Conservation (phyloP, 345 rosid genomes). For the Eucalyptus pumila region DNA sequence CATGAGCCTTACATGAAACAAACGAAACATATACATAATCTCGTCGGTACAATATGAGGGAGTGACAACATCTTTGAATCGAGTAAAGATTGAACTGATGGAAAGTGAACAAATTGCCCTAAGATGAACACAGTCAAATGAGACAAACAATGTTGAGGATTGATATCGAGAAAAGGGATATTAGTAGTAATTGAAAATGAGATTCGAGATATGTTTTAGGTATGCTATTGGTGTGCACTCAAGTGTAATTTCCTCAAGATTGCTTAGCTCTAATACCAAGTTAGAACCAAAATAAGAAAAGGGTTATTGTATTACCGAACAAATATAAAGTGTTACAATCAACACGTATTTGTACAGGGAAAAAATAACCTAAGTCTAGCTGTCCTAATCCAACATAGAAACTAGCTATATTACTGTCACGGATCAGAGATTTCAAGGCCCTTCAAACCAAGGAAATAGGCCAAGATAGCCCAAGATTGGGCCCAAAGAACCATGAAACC, state of each 20-base stretch:
- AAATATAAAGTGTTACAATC: neutral
- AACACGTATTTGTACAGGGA: neutral
- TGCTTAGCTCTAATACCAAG: neutral
- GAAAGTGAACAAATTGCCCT: neutral
- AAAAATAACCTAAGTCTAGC: neutral
- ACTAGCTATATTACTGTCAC: neutral
- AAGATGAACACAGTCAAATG: neutral
- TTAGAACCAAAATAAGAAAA: neutral
- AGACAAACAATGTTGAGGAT: neutral
- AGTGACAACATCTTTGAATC: neutral
- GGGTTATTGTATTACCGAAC: neutral
- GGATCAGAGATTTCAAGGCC: neutral
- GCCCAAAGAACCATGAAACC: neutral
- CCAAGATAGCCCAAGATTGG: neutral
- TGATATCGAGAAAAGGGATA: neutral
- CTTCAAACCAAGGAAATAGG: neutral
- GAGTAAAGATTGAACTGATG: neutral
- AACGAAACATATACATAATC: neutral
- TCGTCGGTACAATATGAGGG: fast-evolving
- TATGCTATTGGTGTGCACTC: neutral
- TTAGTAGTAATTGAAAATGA: neutral
- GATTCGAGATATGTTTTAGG: neutral
- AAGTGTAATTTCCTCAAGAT: neutral
- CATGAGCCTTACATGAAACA: neutral
- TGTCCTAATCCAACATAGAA: neutral